phyloP scores from a whole-genome alignment of 306 rosid species.

The Geum urbanum region DNA sequence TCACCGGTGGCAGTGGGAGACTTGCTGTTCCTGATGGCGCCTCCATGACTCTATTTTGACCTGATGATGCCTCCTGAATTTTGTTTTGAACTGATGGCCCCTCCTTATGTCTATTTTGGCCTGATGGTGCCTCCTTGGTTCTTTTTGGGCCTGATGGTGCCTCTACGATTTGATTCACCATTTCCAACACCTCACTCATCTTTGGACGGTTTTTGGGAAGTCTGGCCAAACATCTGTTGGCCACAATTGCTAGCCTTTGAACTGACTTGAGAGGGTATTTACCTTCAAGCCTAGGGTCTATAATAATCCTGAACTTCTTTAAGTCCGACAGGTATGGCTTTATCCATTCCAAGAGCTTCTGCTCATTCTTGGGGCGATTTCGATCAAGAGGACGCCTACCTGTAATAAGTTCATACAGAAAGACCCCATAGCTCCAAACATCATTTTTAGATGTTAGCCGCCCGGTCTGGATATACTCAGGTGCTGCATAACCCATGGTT shows the following conservation, averaged over 20 bases:
- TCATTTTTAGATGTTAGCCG: conserved; percentile 83
- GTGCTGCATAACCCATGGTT: conserved; percentile 98
- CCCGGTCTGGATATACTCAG: conserved; percentile 87
- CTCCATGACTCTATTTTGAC: conserved; percentile 19
- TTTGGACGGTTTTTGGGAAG: conserved; percentile 84
- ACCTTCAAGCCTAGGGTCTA: conserved; percentile 88
- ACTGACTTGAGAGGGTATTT: conserved; percentile 62
- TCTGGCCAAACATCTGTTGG: conserved; percentile 77
- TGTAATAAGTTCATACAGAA: conserved; percentile 89
- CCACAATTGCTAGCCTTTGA: conserved; percentile 63
- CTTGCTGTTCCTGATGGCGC: conserved; percentile 31
- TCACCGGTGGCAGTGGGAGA: conserved; percentile 44
- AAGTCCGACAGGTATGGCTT: conserved; percentile 73
- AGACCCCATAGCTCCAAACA: conserved; percentile 95
- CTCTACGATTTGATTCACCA: conserved; percentile 60
- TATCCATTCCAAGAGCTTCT: conserved; percentile 92
- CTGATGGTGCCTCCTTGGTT: neutral
- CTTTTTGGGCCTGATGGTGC: conserved; percentile 26
- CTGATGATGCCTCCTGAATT: conserved; percentile 33
- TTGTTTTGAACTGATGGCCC: conserved; percentile 20
- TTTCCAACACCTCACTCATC: conserved; percentile 87
- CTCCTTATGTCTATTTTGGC: conserved; percentile 22
- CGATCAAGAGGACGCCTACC: conserved; percentile 88
- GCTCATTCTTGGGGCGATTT: conserved; percentile 89
- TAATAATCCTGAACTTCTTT: conserved; percentile 66